Base-by-base conservation (phyloP, 2,329 filamentous ascomycete species). In the Sarocladiaceae sp. region DNA sequence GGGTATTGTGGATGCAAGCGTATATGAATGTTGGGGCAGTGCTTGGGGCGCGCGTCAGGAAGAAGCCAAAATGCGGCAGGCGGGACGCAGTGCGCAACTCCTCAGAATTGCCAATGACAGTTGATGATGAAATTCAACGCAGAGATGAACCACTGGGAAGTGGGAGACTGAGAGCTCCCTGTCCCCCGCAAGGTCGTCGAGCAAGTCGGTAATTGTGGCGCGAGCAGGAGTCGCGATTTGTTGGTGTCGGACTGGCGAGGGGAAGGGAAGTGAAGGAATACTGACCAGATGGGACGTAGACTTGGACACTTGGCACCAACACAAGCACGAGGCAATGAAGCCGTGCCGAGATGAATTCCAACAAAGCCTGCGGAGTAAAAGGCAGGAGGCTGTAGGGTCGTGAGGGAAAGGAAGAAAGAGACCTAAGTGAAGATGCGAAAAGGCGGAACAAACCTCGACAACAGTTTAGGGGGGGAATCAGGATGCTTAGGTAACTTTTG, bases 291-390 rank as follows among this genome's bases (percentile, higher is more conserved):
- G 26, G 17, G 15, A 31, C n/a, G 17, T 31, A 31, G n/a, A 46
- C 40, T 26, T n/a, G 17, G 22, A 13, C 28, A 18, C 44, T 31
- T 48, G 26, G 17, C 26, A 17, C 26, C 26, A 26, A 28, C 40
- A 33, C 44, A 18, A 33, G 44, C 37, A 42, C 37, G 17, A 22
- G 37, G 37, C 44, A 48, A 28, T 48, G 26, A 48, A 48, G 44
- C 44, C 44, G 44, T 48, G 44, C 44, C 26, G 44, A 33, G 10
- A 48, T 10, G n/a, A 33, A 48, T 31, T 31, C 12, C 8, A 18
- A 13, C 22, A 4, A 26, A 31, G 23, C 25, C n/a, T 8, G 25
- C 25, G 26, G n/a, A 20, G 11, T 37, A n/a, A 37, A n/a, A 44
- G n/a, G n/a, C 17, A 44, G 40, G 23, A 44, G 23, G 23, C 7